These are phyloP conservation scores for Globisporangium lucens DNA, from an alignment of 352 stramenopile species.

Conservation along the genomic window DNA sequence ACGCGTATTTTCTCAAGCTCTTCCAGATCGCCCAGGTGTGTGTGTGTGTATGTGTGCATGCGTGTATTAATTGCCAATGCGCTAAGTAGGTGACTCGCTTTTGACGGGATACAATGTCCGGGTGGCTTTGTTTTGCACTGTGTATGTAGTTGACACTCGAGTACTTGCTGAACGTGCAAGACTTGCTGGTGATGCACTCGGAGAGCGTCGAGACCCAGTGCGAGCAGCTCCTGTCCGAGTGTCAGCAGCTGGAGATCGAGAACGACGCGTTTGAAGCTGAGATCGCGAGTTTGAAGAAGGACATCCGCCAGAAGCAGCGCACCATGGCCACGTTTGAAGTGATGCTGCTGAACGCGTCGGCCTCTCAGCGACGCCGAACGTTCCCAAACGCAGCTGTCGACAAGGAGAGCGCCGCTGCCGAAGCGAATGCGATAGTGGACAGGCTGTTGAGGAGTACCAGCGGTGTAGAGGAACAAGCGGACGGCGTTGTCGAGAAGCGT, in stretches of 20 bases:
- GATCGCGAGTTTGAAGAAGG: conserved; percentile 61
- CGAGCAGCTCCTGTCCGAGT: conserved; percentile 54
- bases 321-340: conserved; percentile 80
- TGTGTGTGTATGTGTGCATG: background rate
- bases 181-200: conserved; percentile 68
- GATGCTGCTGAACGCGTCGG: conserved; percentile 66
- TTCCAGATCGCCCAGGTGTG: conserved; percentile 81
- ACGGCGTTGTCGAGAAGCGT: conserved; percentile 28
- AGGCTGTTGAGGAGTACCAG: conserved; percentile 23
- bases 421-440: conserved; percentile 34
- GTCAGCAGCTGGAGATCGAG: conserved; percentile 53
- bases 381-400: conserved; percentile 13
- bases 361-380: conserved; percentile 23
- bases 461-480: background rate
- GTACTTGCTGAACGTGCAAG: conserved; percentile 82
- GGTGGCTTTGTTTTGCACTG: background rate
- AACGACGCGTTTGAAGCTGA: conserved; percentile 63
- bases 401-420: conserved; percentile 38
- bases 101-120: too few relatives aligned
- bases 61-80: too few relatives aligned
- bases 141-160: conserved; percentile 67
- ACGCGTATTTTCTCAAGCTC: conserved; percentile 83
- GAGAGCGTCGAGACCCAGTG: conserved; percentile 70
- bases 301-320: conserved; percentile 77
- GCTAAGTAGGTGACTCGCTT: too few relatives aligned